Evolutionary conservation across 257 asterid genomes (phyloP).

Genomic region (Dorcoceras hygrometricum): DNA sequence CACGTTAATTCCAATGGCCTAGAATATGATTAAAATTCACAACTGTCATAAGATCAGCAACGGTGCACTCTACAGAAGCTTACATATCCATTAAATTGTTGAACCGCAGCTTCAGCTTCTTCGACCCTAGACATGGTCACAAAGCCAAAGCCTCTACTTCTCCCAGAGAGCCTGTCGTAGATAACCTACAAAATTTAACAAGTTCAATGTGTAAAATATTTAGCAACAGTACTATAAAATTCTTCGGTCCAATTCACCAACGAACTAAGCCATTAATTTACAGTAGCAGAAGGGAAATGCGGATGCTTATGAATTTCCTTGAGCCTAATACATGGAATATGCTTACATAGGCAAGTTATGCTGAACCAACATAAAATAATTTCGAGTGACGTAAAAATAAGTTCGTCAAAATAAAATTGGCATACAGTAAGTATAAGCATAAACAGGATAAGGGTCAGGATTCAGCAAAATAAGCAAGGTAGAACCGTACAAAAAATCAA

Average conservation of each 20-base stretch:
- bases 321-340: not conserved
- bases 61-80: conserved; percentile 22
- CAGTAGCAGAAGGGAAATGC: not conserved
- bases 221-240: not conserved
- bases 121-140: conserved; percentile 77
- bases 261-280: not conserved
- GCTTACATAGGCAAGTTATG: not conserved
- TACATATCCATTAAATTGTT: conserved; percentile 81
- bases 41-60: not conserved
- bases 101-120: conserved; percentile 77
- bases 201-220: not conserved
- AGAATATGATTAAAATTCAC: not conserved
- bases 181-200: conserved; percentile 61
- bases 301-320: not conserved
- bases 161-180: conserved; percentile 75
- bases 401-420: not conserved
- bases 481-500: too few relatives aligned
- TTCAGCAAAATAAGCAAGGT: not conserved
- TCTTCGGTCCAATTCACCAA: not conserved
- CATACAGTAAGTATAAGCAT: not conserved
- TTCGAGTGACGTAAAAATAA: not conserved
- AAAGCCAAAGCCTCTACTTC: conserved; percentile 91
- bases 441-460: not conserved
- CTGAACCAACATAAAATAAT: too few relatives aligned
- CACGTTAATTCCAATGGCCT: conserved; percentile 14